Evolutionary conservation across 2,329 filamentous ascomycete species (phyloP).

Genomic region (Acrodontium crateriforme): DNA sequence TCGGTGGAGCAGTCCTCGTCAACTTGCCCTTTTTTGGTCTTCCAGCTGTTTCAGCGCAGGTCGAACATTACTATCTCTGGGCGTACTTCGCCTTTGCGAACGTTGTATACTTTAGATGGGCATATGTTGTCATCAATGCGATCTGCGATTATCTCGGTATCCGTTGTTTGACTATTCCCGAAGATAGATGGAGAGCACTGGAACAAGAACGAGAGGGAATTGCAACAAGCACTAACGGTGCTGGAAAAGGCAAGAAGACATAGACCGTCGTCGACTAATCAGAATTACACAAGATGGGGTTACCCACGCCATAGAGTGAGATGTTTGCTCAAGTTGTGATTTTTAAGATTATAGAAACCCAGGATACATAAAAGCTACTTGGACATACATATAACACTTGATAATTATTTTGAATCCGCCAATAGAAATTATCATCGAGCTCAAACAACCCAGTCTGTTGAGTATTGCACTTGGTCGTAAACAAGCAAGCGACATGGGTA

Average conservation of each 20-base stretch:
- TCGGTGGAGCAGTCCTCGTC: conserved; percentile 68
- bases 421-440: too few species aligned
- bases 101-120: conserved; percentile 87
- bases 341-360: too few species aligned
- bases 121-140: conserved; percentile 73
- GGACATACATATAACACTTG: too few species aligned
- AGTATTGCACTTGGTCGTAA: too few species aligned
- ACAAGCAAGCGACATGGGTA: too few species aligned
- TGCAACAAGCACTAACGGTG: not conserved
- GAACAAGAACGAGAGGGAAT: conserved; percentile 12
- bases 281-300: too few species aligned
- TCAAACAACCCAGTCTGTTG: too few species aligned
- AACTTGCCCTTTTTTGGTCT: conserved; percentile 72
- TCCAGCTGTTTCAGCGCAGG: conserved; percentile 41
- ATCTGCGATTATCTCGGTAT: conserved; percentile 91
- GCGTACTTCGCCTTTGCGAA: conserved; percentile 71
- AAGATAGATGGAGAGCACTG: conserved; percentile 20
- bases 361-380: too few species aligned
- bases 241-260: not conserved
- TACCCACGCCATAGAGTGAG: too few species aligned
- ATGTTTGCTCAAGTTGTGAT: too few species aligned
- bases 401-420: too few species aligned
- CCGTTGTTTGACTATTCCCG: conserved; percentile 74
- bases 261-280: too few species aligned
- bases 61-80: conserved; percentile 71